phyloP scores from a whole-genome alignment of 129 eudicot species.

The Silybum marianum region DNA sequence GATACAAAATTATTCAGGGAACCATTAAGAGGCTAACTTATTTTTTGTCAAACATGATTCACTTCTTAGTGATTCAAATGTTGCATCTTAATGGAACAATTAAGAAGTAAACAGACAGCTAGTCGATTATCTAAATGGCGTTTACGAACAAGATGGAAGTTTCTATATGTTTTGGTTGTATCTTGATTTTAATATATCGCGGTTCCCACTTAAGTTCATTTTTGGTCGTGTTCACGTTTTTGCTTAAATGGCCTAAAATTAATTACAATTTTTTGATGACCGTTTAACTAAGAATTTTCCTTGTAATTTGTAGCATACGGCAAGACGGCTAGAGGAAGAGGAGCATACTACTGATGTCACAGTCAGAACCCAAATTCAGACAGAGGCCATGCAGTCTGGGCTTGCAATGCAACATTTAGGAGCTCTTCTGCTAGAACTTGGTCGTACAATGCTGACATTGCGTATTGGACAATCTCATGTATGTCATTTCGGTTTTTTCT shows the following conservation, averaged over 20 bases:
- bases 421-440: conserved; percentile 88
- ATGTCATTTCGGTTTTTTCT: conserved; percentile 23
- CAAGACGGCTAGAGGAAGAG: conserved; percentile 68
- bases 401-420: conserved; percentile 95
- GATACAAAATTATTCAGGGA: too few species aligned
- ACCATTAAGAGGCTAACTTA: too few species aligned
- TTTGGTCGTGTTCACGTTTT: background rate
- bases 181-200: background rate
- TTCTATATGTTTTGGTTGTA: background rate
- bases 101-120: too few species aligned
- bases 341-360: conserved; percentile 58
- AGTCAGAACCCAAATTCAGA: conserved; percentile 69
- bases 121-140: background rate
- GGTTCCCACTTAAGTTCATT: background rate
- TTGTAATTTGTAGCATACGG: conserved; percentile 58
- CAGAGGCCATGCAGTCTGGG: conserved; percentile 70
- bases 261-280: background rate
- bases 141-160: background rate
- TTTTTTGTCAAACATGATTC: too few species aligned
- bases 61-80: too few species aligned
- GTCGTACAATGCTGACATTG: conserved; percentile 80
- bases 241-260: background rate
- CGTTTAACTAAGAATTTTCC: background rate
- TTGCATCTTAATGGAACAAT: too few species aligned
- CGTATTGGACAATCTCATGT: conserved; percentile 87